A percentile compares a stretch with the other conserved stretches of the same genome.
These are phyloP conservation scores for Torrubiella hemipterigena DNA, from an alignment of 2,329 filamentous ascomycete species.

Conservation along the genomic window DNA sequence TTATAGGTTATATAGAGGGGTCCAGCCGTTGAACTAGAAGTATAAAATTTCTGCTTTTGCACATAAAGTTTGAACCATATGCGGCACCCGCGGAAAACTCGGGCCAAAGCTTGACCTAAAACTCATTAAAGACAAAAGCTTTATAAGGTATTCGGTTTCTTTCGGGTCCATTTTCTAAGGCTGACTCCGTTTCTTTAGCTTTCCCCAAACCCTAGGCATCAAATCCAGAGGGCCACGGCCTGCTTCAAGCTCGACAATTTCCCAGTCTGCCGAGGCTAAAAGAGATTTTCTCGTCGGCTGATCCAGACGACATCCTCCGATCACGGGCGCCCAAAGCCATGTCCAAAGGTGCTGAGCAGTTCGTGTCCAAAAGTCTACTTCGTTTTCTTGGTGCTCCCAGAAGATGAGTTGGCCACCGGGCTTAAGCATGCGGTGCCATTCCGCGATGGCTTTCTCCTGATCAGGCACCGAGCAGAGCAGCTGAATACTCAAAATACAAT, in stretches of 20 bases:
- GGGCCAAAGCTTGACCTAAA: too few species aligned
- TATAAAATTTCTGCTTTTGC: too few species aligned
- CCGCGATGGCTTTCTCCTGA: slow-evolving; percentile 14
- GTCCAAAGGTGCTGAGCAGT: slow-evolving; percentile 12
- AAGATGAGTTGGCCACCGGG: slow-evolving; percentile 33
- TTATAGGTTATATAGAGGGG: too few species aligned
- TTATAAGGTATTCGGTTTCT: too few species aligned
- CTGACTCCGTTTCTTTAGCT: slow-evolving; percentile 1
- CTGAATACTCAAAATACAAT: slow-evolving; percentile 28
- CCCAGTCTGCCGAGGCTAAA: slow-evolving; percentile 4
- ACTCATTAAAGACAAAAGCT: too few species aligned
- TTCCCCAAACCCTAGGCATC: slow-evolving; percentile 4
- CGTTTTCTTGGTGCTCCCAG: slow-evolving; percentile 26
- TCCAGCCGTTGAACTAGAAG: too few species aligned
- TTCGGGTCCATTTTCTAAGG: too few species aligned
- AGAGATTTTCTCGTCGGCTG: slow-evolving; percentile 1
- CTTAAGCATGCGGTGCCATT: slow-evolving; percentile 24
- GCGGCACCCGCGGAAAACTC: too few species aligned
- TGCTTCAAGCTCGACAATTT: background rate
- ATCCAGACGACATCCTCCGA: slow-evolving; percentile 2
- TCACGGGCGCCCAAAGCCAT: slow-evolving; percentile 1
- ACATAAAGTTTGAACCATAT: too few species aligned
- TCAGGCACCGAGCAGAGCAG: slow-evolving; percentile 26
- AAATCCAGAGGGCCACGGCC: slow-evolving; percentile 1
- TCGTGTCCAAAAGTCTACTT: slow-evolving; percentile 13